Conservation (phyloP, 2,329 filamentous ascomycete genomes). For the Nothophoma quercina region DNA sequence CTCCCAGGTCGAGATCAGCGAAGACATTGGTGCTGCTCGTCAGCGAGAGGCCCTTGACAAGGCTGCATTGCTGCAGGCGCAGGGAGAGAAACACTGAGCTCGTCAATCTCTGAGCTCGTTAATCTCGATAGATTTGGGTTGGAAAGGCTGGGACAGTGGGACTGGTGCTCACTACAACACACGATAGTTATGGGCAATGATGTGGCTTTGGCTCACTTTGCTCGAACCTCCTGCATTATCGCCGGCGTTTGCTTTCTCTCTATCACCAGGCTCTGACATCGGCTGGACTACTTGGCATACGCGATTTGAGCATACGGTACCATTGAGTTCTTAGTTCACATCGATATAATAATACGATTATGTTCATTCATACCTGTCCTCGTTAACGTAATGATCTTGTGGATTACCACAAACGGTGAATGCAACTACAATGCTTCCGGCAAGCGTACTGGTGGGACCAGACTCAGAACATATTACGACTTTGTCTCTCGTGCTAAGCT, state of each 20-base stretch:
- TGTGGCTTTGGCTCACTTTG: neutral
- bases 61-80: slow-evolving; percentile 11
- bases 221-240: too few species aligned
- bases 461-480: neutral
- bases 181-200: neutral
- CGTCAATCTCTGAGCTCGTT: neutral
- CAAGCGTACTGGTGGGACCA: neutral
- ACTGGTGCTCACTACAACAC: neutral
- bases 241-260: neutral
- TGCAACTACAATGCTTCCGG: too few species aligned
- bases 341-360: neutral
- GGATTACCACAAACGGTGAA: too few species aligned
- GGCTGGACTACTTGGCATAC: neutral
- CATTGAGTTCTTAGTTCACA: neutral
- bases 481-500: neutral
- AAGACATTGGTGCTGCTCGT: slow-evolving; percentile 12
- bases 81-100: slow-evolving; percentile 16
- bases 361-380: neutral
- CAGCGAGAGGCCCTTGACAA: slow-evolving; percentile 32
- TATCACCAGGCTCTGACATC: neutral
- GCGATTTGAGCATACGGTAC: neutral
- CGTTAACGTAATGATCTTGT: too few species aligned
- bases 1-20: neutral
- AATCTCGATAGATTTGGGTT: too few species aligned
- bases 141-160: neutral